phyloP scores from a whole-genome alignment of 139 green algal species.

The Asterochloris erici region DNA sequence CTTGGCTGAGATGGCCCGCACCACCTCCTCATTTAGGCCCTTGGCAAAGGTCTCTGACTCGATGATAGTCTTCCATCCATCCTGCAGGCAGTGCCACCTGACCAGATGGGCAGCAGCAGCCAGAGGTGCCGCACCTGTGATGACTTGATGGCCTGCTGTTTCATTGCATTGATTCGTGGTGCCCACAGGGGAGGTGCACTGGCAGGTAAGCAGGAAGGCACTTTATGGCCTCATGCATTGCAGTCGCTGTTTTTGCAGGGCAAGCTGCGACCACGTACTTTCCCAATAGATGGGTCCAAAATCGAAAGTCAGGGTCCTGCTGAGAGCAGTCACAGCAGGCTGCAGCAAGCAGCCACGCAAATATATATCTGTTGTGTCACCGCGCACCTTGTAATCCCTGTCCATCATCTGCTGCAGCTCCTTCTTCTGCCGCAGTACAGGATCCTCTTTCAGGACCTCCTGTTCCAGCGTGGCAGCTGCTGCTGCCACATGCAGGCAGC shows the following conservation, averaged over 20 bases:
- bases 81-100: conserved; percentile 87
- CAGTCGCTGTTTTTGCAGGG: too few species aligned
- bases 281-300: too few species aligned
- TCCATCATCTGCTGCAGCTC: conserved; percentile 25
- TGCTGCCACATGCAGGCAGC: conserved; percentile 6
- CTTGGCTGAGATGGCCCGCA: conserved; percentile 94
- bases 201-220: too few species aligned
- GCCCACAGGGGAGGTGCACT: background rate
- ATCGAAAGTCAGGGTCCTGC: too few species aligned
- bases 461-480: conserved; percentile 3
- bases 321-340: too few species aligned
- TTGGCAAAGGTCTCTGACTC: conserved; percentile 85
- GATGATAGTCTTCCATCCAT: conserved; percentile 92
- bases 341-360: background rate
- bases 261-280: too few species aligned
- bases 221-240: too few species aligned
- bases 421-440: conserved; percentile 1
- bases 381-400: conserved; percentile 10
- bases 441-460: conserved; percentile 1
- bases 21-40: conserved; percentile 91
- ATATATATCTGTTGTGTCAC: too few species aligned
- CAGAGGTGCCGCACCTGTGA: background rate
- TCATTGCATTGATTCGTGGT: background rate
- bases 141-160: too few species aligned
- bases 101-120: conserved; percentile 12